phyloP scores from a whole-genome alignment of 768 basidiomycete genomes.

The Clavaria fumosa region DNA sequence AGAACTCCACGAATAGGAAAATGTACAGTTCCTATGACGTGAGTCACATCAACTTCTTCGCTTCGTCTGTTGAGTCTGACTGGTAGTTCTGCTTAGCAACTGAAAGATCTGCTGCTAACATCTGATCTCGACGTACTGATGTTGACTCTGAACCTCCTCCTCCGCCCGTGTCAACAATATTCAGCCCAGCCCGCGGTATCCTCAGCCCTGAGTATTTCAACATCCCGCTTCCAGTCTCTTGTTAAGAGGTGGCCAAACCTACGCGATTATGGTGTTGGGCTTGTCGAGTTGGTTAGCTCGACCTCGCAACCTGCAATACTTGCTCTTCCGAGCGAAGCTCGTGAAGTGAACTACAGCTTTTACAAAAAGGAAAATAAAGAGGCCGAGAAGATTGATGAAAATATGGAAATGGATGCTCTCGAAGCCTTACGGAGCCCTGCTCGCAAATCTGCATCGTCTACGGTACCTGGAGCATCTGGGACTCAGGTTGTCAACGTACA shows the following conservation, averaged over 20 bases:
- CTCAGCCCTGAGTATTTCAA: conserved; percentile 67
- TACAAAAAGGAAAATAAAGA: conserved; percentile 48
- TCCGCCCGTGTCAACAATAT: conserved; percentile 92
- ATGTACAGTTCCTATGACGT: conserved; percentile 96
- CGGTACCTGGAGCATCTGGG: too few relatives aligned
- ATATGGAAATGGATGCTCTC: conserved; percentile 28
- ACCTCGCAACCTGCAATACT: conserved; percentile 39
- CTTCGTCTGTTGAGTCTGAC: conserved; percentile 6
- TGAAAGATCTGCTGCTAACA: conserved; percentile 77
- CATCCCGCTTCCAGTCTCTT: conserved; percentile 65
- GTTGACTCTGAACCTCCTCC: conserved; percentile 65
- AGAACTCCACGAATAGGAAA: conserved; percentile 96
- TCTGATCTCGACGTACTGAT: conserved; percentile 83
- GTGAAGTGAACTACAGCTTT: conserved; percentile 70
- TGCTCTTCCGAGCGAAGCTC: conserved; percentile 52
- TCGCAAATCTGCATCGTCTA: conserved; percentile 23
- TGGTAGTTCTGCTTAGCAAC: conserved; percentile 37
- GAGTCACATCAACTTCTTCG: conserved; percentile 22
- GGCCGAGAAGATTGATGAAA: conserved; percentile 32
- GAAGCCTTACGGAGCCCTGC: conserved; percentile 30
- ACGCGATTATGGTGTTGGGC: conserved; percentile 64
- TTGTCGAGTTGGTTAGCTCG: conserved; percentile 53
- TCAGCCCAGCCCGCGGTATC: conserved; percentile 77
- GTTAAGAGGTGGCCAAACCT: conserved; percentile 75
- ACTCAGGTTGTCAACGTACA: conserved; percentile 47